Conservation (phyloP, 805 yeast genomes). For the Saccharomycopsis synnaedendra region DNA sequence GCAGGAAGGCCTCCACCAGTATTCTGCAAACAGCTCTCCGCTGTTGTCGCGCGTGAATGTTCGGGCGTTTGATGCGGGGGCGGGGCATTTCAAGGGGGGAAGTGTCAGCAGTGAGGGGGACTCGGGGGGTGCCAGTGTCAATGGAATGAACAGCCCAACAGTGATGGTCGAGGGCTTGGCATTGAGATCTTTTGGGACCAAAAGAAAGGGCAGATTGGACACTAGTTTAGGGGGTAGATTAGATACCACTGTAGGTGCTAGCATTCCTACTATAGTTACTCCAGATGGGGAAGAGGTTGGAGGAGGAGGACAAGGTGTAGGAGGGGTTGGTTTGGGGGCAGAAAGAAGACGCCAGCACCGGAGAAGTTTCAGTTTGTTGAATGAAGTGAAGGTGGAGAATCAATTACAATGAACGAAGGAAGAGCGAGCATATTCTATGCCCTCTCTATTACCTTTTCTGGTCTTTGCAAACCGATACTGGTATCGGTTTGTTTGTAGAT, state of each 20-base stretch:
- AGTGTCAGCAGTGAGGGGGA: background rate
- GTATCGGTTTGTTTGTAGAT: no score
- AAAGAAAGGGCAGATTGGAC: background rate
- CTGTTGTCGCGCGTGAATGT: conserved; percentile 9
- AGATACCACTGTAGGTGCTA: background rate
- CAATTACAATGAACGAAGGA: no score
- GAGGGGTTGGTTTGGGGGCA: conserved; percentile 1
- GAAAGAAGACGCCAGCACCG: background rate
- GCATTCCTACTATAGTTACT: background rate
- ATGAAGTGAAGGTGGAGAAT: background rate
- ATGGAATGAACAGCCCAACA: conserved; percentile 7
- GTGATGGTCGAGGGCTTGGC: conserved; percentile 17
- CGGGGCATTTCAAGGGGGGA: background rate
- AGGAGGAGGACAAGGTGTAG: background rate
- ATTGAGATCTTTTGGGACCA: conserved; percentile 15
- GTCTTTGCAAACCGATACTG: no score
- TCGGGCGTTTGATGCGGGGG: background rate
- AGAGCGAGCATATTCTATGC: no score
- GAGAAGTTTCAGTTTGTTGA: conserved; percentile 10
- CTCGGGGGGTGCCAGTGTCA: background rate
- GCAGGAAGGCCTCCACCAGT: conserved; percentile 5
- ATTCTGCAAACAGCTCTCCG: conserved; percentile 6
- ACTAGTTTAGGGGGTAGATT: background rate
- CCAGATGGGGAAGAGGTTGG: background rate
- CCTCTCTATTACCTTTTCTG: no score